These are phyloP conservation scores for Halophytophthora batemanensis DNA, from an alignment of 352 stramenopile species.

Conservation along the genomic window DNA sequence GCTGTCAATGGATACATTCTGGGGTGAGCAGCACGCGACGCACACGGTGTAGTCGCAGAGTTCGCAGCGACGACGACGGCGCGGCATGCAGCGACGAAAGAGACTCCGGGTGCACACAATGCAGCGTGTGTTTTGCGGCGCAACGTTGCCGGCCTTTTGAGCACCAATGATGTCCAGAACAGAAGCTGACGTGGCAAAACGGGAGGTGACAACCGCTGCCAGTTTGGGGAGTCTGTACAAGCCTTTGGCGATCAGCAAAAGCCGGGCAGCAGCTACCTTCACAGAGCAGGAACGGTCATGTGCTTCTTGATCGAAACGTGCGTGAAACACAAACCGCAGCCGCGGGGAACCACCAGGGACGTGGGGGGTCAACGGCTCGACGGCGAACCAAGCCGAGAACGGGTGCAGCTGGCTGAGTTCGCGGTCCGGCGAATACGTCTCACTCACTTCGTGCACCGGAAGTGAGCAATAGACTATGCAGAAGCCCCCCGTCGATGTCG, in stretches of 20 bases:
- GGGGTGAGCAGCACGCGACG: slow-evolving; percentile 30
- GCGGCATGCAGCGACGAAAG: slow-evolving; percentile 23
- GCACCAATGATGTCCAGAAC: slow-evolving; percentile 3
- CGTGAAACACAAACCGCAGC: slow-evolving; percentile 28
- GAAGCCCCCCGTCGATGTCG: slow-evolving; percentile 30
- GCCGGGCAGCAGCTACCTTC: slow-evolving; percentile 22
- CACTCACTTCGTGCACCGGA: slow-evolving; percentile 19
- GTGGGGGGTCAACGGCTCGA: slow-evolving; percentile 30
- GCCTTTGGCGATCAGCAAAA: slow-evolving; percentile 25
- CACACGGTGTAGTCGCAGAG: slow-evolving; percentile 35
- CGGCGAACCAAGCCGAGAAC: slow-evolving; percentile 21
- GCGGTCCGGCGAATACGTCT: slow-evolving; percentile 19
- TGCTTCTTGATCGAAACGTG: slow-evolving; percentile 12
- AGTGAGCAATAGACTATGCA: slow-evolving; percentile 25
- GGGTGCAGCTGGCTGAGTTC: slow-evolving; percentile 24
- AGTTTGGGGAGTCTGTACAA: slow-evolving; percentile 25
- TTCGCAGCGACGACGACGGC: slow-evolving; percentile 25
- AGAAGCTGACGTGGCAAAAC: slow-evolving; percentile 7
- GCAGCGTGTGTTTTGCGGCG: slow-evolving; percentile 14
- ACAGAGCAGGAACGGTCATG: slow-evolving; percentile 13
- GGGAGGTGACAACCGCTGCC: slow-evolving; percentile 26
- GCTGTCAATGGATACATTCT: not conserved
- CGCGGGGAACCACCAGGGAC: too few relatives aligned
- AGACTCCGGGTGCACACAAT: slow-evolving; percentile 32
- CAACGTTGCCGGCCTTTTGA: not conserved